Percentiles rank a stretch among this genome's conserved stretches.
These are phyloP conservation scores for Trichoderma sp. DNA, from an alignment of 2,329 filamentous ascomycete species.

Conservation along the genomic window DNA sequence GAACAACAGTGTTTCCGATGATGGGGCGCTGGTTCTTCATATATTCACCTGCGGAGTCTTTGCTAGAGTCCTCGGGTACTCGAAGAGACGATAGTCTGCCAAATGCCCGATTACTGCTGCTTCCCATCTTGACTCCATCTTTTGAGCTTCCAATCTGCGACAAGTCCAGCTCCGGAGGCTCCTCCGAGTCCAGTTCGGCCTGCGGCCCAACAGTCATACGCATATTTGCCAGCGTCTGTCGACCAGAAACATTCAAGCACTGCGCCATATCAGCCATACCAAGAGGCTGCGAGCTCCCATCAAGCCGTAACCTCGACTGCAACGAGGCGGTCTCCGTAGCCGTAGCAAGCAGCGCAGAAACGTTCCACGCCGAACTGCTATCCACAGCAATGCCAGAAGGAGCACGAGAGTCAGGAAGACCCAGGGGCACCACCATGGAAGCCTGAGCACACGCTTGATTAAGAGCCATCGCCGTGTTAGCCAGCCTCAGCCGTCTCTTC, in stretches of 20 bases:
- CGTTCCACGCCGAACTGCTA: constrained; percentile 71
- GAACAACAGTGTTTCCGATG: constrained; percentile 32
- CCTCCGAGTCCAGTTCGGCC: constrained; percentile 32
- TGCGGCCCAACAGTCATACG: constrained; percentile 60
- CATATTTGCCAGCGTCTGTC: constrained; percentile 75
- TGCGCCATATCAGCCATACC: constrained; percentile 65
- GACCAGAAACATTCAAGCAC: constrained; percentile 72
- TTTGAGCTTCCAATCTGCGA: constrained; percentile 32
- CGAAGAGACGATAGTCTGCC: constrained; percentile 33
- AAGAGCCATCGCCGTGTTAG: constrained; percentile 74
- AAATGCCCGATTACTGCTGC: constrained; percentile 30
- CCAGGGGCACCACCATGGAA: constrained; percentile 76
- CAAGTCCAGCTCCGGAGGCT: constrained; percentile 35
- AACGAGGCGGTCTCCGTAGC: constrained; percentile 79
- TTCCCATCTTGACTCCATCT: not conserved
- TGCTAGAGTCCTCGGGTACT: constrained; percentile 21
- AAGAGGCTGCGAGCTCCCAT: constrained; percentile 40
- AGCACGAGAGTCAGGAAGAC: constrained; percentile 58
- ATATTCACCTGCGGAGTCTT: constrained; percentile 12
- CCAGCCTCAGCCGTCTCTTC: constrained; percentile 55
- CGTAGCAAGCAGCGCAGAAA: constrained; percentile 72
- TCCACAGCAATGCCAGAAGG: constrained; percentile 63
- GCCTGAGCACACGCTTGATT: constrained; percentile 68
- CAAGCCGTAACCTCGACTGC: constrained; percentile 66
- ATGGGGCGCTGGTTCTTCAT: constrained; percentile 25